Percentiles rank a stretch among this genome's conserved stretches.
Conservation (phyloP, 1,284 basidiomycete species). For the Puccinia polysora region DNA sequence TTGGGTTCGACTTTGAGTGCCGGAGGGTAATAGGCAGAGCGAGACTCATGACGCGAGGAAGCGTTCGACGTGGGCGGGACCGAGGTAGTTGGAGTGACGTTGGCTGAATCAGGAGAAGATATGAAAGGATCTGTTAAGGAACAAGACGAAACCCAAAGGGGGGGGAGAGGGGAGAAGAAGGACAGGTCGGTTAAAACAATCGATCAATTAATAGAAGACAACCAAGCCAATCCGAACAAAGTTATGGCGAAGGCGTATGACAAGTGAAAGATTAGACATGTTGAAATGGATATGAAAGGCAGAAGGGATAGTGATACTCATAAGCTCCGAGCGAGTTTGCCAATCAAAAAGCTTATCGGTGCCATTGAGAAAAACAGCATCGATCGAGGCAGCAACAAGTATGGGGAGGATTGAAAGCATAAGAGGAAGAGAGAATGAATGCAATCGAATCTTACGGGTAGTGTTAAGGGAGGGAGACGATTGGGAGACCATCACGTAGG, state of each 20-base stretch:
- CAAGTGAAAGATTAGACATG: neutral
- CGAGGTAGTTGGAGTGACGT: neutral
- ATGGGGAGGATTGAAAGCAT: neutral
- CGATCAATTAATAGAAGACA: no score
- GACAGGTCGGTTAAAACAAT: neutral
- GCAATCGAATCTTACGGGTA: conserved; percentile 21
- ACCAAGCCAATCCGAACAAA: no score
- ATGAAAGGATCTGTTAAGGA: conserved; percentile 30
- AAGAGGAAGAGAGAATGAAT: neutral
- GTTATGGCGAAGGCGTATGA: neutral
- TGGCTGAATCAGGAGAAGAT: conserved; percentile 27
- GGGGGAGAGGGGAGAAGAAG: neutral
- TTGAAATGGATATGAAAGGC: neutral
- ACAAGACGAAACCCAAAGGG: neutral
- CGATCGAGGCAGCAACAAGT: neutral
- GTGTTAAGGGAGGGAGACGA: conserved; percentile 26
- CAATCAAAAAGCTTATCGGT: neutral
- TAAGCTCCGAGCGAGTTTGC: neutral
- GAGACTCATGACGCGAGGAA: neutral
- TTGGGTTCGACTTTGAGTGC: neutral
- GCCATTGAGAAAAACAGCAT: neutral
- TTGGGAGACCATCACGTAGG: conserved; percentile 35
- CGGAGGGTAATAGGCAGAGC: neutral
- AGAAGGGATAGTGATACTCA: neutral
- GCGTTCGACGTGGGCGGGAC: neutral